phyloP scores from a whole-genome alignment of 106 monocot genomes.

The Narthecium ossifragum region DNA sequence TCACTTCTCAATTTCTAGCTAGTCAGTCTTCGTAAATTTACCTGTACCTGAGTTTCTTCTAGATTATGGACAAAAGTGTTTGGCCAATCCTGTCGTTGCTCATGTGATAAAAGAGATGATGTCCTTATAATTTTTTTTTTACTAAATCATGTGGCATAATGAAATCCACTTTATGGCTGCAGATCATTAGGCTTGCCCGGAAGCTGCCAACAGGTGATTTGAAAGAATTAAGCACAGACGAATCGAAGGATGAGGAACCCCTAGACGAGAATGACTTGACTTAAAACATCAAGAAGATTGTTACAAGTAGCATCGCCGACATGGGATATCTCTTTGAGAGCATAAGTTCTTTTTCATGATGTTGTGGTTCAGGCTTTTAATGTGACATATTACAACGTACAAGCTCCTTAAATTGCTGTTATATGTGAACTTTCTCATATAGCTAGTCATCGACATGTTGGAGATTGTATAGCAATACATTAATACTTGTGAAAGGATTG shows the following conservation, averaged over 20 bases:
- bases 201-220: conserved; percentile 88
- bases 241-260: conserved; percentile 25
- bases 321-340: neutral
- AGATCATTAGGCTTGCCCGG: conserved; percentile 87
- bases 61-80: neutral
- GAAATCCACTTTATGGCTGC: conserved; percentile 14
- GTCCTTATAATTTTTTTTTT: no score
- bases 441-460: neutral
- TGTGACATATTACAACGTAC: neutral
- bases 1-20: neutral
- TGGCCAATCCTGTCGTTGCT: no score
- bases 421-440: neutral
- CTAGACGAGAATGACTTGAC: conserved; percentile 86
- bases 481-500: no score
- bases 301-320: neutral
- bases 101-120: neutral
- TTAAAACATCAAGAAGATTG: conserved; percentile 11
- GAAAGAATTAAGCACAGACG: conserved; percentile 35
- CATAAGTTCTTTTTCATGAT: neutral
- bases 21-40: neutral
- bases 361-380: neutral
- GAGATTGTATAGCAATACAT: no score
- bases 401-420: neutral
- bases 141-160: neutral
- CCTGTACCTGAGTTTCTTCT: neutral